phyloP scores from a whole-genome alignment of 441 rosid genomes.

The Eutrema salsugineum region DNA sequence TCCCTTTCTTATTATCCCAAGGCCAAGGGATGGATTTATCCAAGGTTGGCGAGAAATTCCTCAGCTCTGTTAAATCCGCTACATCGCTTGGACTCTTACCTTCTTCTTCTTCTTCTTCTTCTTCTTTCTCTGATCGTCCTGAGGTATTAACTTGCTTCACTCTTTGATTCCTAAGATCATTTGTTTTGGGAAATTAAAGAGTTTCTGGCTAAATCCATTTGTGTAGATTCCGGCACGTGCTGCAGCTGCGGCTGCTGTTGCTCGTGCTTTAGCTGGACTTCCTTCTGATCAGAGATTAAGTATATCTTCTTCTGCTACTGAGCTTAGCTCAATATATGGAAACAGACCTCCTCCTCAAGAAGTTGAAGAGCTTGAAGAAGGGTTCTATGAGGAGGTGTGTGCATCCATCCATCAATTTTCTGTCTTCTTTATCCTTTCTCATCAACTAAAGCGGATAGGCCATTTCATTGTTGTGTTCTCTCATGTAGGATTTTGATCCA shows the following conservation, averaged over 20 bases:
- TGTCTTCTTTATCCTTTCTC: background rate
- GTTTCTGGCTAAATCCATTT: background rate
- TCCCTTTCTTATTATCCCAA: conserved; percentile 67
- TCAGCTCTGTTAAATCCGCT: conserved; percentile 92
- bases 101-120: conserved; percentile 35
- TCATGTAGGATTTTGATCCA: conserved; percentile 82
- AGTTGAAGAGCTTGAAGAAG: conserved; percentile 75
- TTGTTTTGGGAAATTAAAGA: background rate
- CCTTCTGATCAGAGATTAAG: conserved; percentile 69
- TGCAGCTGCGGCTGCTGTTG: conserved; percentile 93
- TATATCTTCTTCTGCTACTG: conserved; percentile 75
- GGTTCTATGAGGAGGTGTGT: conserved; percentile 80
- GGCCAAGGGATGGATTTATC: conserved; percentile 93
- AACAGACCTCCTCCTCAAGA: conserved; percentile 49
- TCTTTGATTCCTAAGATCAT: background rate
- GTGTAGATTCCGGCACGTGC: conserved; percentile 92
- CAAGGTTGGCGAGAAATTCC: conserved; percentile 82
- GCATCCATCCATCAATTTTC: background rate
- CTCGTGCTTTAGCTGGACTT: conserved; percentile 79
- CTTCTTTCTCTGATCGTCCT: conserved; percentile 71
- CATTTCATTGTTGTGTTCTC: background rate
- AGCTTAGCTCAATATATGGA: conserved; percentile 76
- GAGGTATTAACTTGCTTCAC: conserved; percentile 42
- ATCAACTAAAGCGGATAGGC: background rate
- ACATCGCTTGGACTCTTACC: conserved; percentile 79